Conservation (phyloP, 202 grass and related monocot genomes). For the Hordeum pubiflorum region DNA sequence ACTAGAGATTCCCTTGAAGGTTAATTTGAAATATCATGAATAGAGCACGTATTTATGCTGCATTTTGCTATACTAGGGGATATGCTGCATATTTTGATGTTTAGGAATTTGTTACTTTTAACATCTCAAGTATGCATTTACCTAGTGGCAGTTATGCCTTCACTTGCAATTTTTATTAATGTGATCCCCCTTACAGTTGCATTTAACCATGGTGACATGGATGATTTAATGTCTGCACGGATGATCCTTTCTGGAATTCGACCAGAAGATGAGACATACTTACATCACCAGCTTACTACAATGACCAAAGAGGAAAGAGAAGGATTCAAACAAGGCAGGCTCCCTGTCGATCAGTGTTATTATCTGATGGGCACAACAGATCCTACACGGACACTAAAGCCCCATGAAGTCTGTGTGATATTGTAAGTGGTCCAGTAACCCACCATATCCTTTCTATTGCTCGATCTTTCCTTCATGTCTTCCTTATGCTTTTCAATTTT, state of each 20-base stretch:
- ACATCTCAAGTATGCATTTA: background rate
- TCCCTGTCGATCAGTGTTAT: conserved; percentile 51
- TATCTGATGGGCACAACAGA: conserved; percentile 77
- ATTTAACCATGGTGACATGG: conserved; percentile 46
- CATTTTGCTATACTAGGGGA: background rate
- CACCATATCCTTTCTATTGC: background rate
- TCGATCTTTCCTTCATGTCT: background rate
- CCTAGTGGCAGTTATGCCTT: background rate
- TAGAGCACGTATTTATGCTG: background rate
- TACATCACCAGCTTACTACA: conserved; percentile 31
- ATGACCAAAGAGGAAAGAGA: conserved; percentile 52
- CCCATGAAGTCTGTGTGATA: conserved; percentile 74
- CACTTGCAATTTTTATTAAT: background rate
- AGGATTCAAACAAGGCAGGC: conserved; percentile 42
- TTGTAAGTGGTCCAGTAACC: conserved; percentile 39
- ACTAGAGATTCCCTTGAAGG: conserved; percentile 31
- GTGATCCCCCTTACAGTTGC: conserved; percentile 44
- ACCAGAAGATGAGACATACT: conserved; percentile 39
- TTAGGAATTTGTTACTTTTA: background rate
- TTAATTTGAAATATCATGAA: conserved; percentile 14
- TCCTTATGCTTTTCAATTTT: background rate
- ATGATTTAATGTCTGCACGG: conserved; percentile 45
- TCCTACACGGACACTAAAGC: conserved; percentile 44
- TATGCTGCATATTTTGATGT: background rate
- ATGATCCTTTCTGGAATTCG: conserved; percentile 71